Percentiles rank a stretch among this genome's conserved stretches.
Evolutionary conservation across 2,329 filamentous ascomycete genomes (phyloP).

Genomic region (Paracamarosporium sp.): DNA sequence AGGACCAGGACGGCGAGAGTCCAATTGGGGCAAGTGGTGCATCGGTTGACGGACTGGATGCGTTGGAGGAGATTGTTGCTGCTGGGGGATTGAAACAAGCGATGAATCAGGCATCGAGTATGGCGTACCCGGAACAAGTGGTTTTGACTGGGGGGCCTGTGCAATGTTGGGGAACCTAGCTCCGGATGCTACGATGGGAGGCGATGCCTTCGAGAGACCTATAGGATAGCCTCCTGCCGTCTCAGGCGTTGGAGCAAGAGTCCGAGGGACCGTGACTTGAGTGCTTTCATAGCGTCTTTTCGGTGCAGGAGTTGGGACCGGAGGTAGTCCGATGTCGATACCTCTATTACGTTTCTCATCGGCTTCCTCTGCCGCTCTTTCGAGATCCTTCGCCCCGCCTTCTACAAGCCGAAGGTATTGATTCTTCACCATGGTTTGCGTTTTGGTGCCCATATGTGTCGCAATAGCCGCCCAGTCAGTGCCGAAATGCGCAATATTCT

Average conservation of each 20-base stretch:
- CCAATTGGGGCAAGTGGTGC: conserved; percentile 35
- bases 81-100: conserved; percentile 30
- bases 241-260: conserved; percentile 55
- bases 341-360: conserved; percentile 51
- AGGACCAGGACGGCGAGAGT: conserved; percentile 36
- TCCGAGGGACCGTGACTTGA: conserved; percentile 45
- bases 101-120: conserved; percentile 35
- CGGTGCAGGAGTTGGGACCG: conserved; percentile 55
- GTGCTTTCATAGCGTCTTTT: conserved; percentile 57
- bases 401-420: conserved; percentile 56
- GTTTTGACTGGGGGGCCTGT: conserved; percentile 40
- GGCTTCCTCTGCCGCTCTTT: conserved; percentile 50
- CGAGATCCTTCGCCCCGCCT: conserved; percentile 51
- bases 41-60: conserved; percentile 34
- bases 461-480: conserved; percentile 81
- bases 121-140: conserved; percentile 27
- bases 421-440: conserved; percentile 76
- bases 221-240: conserved; percentile 33
- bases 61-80: conserved; percentile 38
- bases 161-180: conserved; percentile 40
- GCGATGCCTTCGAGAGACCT: conserved; percentile 46
- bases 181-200: conserved; percentile 33
- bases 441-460: conserved; percentile 81
- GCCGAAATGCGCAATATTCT: conserved; percentile 75
- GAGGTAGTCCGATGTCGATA: conserved; percentile 55